A percentile compares a stretch with the other conserved stretches of the same genome.
Conservation (phyloP, 441 rosid genomes). For the Sinapis alba region DNA sequence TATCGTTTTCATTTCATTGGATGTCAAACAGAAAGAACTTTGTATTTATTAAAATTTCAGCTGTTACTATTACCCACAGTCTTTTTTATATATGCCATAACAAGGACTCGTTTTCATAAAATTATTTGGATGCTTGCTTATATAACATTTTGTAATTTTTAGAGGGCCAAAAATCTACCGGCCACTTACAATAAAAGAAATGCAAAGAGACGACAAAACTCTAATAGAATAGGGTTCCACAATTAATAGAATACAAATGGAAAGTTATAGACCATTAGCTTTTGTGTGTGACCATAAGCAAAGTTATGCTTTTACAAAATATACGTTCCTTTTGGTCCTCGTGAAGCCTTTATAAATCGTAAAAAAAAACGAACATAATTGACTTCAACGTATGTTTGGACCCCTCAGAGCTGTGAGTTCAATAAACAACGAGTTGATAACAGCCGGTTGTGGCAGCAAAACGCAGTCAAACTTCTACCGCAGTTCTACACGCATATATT, state of each 20-base stretch:
- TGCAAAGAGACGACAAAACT: background rate
- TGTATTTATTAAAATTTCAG: background rate
- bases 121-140: background rate
- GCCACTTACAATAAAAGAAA: conserved; percentile 23
- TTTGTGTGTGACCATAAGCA: conserved; percentile 4
- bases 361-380: background rate
- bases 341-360: background rate
- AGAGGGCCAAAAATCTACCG: background rate
- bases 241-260: background rate
- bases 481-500: background rate
- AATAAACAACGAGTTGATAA: background rate
- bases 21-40: background rate
- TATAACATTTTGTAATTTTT: background rate
- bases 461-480: background rate
- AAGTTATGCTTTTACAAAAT: background rate
- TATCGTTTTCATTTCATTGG: conserved; percentile 2
- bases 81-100: background rate
- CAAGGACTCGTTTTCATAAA: background rate
- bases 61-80: background rate
- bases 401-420: background rate
- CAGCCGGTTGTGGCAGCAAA: background rate
- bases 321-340: background rate
- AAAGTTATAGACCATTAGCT: conserved; percentile 2
- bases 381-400: conserved; percentile 7
- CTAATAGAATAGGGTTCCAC: conserved; percentile 22